Evolutionary conservation across 2,329 filamentous ascomycete species (phyloP), one percentile per base, ranked within the genome.

Genomic region (Botrytis medusae): DNA sequence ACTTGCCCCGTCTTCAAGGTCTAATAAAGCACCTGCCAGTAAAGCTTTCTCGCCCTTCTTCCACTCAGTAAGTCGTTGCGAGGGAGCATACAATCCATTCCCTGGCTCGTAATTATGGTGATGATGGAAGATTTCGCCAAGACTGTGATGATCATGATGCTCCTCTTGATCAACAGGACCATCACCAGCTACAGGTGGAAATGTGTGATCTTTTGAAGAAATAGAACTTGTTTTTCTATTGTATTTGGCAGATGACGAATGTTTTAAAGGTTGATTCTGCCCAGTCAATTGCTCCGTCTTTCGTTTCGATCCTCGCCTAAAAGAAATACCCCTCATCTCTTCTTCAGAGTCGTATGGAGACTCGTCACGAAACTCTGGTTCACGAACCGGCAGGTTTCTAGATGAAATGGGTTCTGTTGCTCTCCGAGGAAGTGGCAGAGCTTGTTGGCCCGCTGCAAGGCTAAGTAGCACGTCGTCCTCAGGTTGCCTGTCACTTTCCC

Each of bases 11-110:
- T 84, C 82, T 73, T 86, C 84, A 46, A 93, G 86, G 74, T 93
- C 88, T 44, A 93, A 85, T 69, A 92, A 82, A 1, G 84, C 80
- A 2, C 87, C 86, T 0, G 85, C 84, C 5, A 94, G 83, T 12
- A 86, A 87, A 48, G 90, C 91, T 48, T 91, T 85, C 0, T 87
- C 88, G 12, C 87, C 91, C 78, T 89, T 90, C 79, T 88, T 91
- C 92, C 92, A 94, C 79, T 95, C 92, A 48, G 93, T 88, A 12
- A 95, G 83, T 79, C 89, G 90, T 72, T 84, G 82, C 0, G 89
- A 86, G 6, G 87, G 84, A 44, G 88, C 82, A 79, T 93, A 93
- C 54, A 87, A 81, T 25, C 87, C 87, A 71, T 87, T 74, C 82
- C 48, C 88, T 85, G 16, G 87, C 46, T 57, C 34, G 22, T 46